phyloP scores from a whole-genome alignment of 1,139 yeast genomes.

The Kluyveromyces sp. region DNA sequence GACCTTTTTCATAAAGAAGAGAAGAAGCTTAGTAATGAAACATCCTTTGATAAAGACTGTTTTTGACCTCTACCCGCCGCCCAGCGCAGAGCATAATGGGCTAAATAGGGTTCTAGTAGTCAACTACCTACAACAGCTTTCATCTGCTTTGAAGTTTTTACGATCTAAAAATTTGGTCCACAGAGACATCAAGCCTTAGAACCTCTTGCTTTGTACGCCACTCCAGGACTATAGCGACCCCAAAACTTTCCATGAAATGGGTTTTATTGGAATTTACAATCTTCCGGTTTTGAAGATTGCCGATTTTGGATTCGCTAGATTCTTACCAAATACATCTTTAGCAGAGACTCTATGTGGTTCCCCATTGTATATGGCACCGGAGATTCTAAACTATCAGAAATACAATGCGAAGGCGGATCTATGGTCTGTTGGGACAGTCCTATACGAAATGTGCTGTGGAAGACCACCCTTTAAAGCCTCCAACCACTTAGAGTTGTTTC shows the following conservation, averaged over 20 bases:
- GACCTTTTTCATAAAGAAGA: slow-evolving; percentile 72
- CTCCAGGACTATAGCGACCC: slow-evolving; percentile 47
- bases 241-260: slow-evolving; percentile 44
- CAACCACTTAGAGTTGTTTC: slow-evolving; percentile 81
- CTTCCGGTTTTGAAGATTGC: slow-evolving; percentile 88
- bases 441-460: slow-evolving; percentile 92
- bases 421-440: slow-evolving; percentile 97
- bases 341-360: slow-evolving; percentile 98
- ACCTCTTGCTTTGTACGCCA: slow-evolving; percentile 72
- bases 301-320: slow-evolving; percentile 95
- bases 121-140: slow-evolving; percentile 79
- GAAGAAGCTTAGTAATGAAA: slow-evolving; percentile 61
- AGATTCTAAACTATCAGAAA: slow-evolving; percentile 85
- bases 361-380: slow-evolving; percentile 98
- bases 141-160: slow-evolving; percentile 75
- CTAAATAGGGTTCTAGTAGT: slow-evolving; percentile 69
- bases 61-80: slow-evolving; percentile 76
- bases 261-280: slow-evolving; percentile 76
- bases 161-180: slow-evolving; percentile 81
- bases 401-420: slow-evolving; percentile 95
- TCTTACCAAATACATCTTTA: slow-evolving; percentile 82
- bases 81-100: slow-evolving; percentile 63
- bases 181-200: slow-evolving; percentile 92
- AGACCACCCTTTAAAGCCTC: slow-evolving; percentile 92
- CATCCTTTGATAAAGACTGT: slow-evolving; percentile 76